A percentile compares a stretch with the other conserved stretches of the same genome.
These are phyloP conservation scores for Botrytis hyacinthi DNA, from an alignment of 2,329 filamentous ascomycete genomes.

Conservation along the genomic window DNA sequence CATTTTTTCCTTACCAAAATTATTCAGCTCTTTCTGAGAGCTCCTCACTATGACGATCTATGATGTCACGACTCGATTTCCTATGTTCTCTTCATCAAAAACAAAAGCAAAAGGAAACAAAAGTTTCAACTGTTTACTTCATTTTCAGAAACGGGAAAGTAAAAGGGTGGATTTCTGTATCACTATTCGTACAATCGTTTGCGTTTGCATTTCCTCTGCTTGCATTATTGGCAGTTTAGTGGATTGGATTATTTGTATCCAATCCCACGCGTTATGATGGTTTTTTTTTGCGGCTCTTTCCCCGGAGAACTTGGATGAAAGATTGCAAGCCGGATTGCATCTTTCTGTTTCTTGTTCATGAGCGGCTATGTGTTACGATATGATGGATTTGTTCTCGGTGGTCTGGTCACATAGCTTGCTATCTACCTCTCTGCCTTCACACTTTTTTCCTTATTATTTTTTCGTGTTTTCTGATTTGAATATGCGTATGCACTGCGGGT, in stretches of 20 bases:
- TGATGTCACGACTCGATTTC: conserved; percentile 17
- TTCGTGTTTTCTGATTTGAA: neutral
- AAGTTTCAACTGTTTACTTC: conserved; percentile 2
- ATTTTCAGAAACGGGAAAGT: neutral
- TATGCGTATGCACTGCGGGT: conserved; percentile 2
- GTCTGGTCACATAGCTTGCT: conserved; percentile 10
- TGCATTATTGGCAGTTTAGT: conserved; percentile 19
- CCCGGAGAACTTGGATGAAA: neutral
- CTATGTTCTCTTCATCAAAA: neutral
- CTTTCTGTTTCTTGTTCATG: neutral
- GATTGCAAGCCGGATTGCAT: conserved; percentile 3
- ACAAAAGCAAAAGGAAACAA: conserved; percentile 9
- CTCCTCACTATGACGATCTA: conserved; percentile 10
- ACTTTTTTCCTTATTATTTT: neutral
- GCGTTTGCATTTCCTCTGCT: neutral
- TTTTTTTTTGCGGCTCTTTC: neutral
- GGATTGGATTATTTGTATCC: neutral
- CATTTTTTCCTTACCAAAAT: conserved; percentile 8
- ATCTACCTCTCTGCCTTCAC: neutral
- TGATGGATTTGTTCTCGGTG: conserved; percentile 8
- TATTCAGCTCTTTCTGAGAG: neutral
- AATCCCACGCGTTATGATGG: conserved; percentile 14
- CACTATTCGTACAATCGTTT: conserved; percentile 8
- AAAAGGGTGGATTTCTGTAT: conserved; percentile 10
- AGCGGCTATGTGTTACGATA: conserved; percentile 15